These are phyloP conservation scores for Yarrowia sp. DNA, from an alignment of 805 yeast genomes.

Conservation along the genomic window DNA sequence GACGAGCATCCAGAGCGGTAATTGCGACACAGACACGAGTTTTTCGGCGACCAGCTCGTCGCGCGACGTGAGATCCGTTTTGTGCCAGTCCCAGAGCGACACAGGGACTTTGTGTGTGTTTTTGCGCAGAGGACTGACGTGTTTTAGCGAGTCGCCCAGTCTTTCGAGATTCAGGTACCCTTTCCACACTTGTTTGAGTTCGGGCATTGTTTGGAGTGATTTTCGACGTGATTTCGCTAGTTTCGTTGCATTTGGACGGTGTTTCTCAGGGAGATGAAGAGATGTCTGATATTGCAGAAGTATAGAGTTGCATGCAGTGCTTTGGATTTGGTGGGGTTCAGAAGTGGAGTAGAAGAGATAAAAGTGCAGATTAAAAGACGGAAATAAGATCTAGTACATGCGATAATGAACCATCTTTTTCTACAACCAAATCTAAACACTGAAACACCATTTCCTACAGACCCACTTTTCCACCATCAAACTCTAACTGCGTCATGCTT, in stretches of 20 bases:
- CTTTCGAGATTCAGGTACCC: neutral
- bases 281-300: neutral
- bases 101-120: neutral
- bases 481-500: no score
- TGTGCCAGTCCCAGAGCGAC: constrained; percentile 16
- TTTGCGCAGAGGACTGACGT: constrained; percentile 10
- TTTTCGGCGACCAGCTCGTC: constrained; percentile 6
- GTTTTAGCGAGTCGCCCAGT: neutral
- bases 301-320: constrained; percentile 1
- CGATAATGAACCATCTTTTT: no score
- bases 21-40: neutral
- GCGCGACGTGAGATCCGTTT: neutral
- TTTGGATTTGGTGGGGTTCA: no score
- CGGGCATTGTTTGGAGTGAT: neutral
- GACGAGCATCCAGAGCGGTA: constrained; percentile 18
- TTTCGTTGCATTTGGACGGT: neutral
- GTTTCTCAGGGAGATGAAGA: neutral
- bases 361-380: no score
- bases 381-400: no score
- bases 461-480: no score
- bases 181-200: constrained; percentile 20
- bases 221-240: neutral
- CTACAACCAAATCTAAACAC: no score
- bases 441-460: no score
- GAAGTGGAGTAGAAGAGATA: no score